Conservation (phyloP, 1,284 basidiomycete genomes). For the Cutaneotrichosporon spelunceum region DNA sequence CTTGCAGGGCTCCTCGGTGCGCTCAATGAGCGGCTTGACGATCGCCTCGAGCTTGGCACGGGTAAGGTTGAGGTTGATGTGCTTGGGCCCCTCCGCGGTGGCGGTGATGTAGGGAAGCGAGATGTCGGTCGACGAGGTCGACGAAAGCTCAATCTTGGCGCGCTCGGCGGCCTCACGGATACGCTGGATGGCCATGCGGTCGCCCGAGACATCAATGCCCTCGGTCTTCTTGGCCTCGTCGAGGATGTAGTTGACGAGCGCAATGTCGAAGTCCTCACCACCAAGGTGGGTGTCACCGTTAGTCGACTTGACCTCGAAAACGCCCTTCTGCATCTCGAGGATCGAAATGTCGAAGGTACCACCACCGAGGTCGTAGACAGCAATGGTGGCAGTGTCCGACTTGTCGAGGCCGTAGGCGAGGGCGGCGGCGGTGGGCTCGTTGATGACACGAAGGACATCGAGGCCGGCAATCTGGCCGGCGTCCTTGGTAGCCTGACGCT, state of each 20-base stretch:
- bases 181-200: constrained; percentile 98
- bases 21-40: constrained; percentile 75
- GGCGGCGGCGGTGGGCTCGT: constrained; percentile 96
- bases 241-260: constrained; percentile 82
- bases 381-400: constrained; percentile 76
- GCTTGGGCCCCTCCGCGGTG: constrained; percentile 88
- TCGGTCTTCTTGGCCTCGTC: constrained; percentile 92
- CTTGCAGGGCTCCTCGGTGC: constrained; percentile 95
- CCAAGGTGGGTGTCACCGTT: constrained; percentile 99
- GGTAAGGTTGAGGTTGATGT: constrained; percentile 87
- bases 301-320: constrained; percentile 99
- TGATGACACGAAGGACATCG: constrained; percentile 96
- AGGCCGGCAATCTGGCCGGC: constrained; percentile 99
- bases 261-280: constrained; percentile 96
- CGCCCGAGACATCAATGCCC: constrained; percentile 74
- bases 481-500: constrained; percentile 98
- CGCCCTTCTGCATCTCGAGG: constrained; percentile 97
- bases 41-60: constrained; percentile 88
- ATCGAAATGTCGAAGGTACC: constrained; percentile 98
- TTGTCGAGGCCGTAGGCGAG: constrained; percentile 93
- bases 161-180: constrained; percentile 98
- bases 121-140: constrained; percentile 88
- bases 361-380: constrained; percentile 93
- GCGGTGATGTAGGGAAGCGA: constrained; percentile 97
- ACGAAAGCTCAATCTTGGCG: constrained; percentile 97